Base-by-base conservation (phyloP, 495 filamentous ascomycete species). In the Aspergillus nanangensis region DNA sequence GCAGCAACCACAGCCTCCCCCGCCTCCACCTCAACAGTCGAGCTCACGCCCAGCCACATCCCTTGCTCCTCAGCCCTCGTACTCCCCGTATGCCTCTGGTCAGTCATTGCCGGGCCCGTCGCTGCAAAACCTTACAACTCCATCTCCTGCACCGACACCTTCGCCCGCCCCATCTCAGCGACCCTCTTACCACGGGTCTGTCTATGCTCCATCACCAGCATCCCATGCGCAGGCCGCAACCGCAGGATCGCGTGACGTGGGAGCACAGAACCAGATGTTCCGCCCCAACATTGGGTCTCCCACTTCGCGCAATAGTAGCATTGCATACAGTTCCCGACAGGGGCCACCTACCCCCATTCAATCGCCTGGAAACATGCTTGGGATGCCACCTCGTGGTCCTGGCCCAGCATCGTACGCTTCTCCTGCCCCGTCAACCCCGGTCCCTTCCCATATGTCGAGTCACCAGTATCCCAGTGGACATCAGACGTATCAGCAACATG, bases 401-500 rank as follows among this genome's bases (percentile, higher is more conserved):
- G 61, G 2, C 48, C 55, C 9, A 37, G 45, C 58, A 19, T 45
- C 63, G 7, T 70, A 65, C 42, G 50, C 43, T 8, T 55, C 65
- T 8, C 53, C 52, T 8, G 50, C 55, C 13, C 56, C 60, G 20
- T 45, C 60, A 18, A 58, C 65, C 3, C 57, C 61, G 0, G 50
- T 51, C 5, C 43, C 61, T 5, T 42, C 49, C 2, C 60, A 60
- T 21, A 29, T 62, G 10, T 50, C 60, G 7, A 38, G 45, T 24
- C 50, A 56, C 19, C 60, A 60, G 15, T 51, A 55, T 42, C 44
- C 47, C 2, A 35, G 44, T 40, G 47, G 44, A 4, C 55, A 57
- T 37, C 60, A 67, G 24, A 55, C 55, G 33, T 71, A 71, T 34
- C 69, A 69, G 40, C 70, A 70, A 38, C 66, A 74, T 41, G 60